Conservation (phyloP, 495 filamentous ascomycete genomes). For the Umbilicaria muhlenbergii region DNA sequence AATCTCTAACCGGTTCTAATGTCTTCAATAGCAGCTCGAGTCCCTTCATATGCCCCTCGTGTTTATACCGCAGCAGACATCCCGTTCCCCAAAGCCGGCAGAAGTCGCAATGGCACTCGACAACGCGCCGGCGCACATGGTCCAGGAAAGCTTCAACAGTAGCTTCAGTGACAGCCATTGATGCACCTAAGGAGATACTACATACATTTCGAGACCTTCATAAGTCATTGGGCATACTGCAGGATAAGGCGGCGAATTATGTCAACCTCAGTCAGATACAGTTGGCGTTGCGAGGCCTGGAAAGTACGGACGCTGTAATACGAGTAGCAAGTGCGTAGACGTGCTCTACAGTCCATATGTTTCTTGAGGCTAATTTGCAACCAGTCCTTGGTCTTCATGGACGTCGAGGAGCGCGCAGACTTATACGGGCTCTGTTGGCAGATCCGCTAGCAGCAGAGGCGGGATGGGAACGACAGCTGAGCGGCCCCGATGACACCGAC, state of each 20-base stretch:
- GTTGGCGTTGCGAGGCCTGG: constrained; percentile 63
- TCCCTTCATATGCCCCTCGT: too few species aligned
- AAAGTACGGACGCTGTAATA: constrained; percentile 46
- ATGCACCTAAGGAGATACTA: constrained; percentile 11
- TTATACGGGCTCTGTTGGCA: constrained; percentile 57
- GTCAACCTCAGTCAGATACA: constrained; percentile 64
- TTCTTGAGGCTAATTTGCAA: background rate
- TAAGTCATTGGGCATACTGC: constrained; percentile 41
- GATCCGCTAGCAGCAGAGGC: constrained; percentile 54
- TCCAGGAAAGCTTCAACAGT: constrained; percentile 10
- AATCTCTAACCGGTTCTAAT: too few species aligned
- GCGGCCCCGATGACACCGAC: constrained; percentile 26
- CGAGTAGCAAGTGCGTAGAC: constrained; percentile 45
- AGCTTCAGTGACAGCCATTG: constrained; percentile 15
- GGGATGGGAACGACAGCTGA: constrained; percentile 56
- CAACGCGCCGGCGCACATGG: background rate
- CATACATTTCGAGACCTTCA: constrained; percentile 34
- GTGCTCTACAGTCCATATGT: background rate
- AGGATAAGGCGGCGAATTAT: constrained; percentile 44
- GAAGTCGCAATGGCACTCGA: background rate
- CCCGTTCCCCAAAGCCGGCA: background rate
- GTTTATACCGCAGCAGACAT: too few species aligned
- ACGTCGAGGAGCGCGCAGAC: constrained; percentile 32
- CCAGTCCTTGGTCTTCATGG: constrained; percentile 38
- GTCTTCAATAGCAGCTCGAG: too few species aligned